Base-by-base conservation (phyloP, 2,329 filamentous ascomycete species). In the Venturia pyrina region DNA sequence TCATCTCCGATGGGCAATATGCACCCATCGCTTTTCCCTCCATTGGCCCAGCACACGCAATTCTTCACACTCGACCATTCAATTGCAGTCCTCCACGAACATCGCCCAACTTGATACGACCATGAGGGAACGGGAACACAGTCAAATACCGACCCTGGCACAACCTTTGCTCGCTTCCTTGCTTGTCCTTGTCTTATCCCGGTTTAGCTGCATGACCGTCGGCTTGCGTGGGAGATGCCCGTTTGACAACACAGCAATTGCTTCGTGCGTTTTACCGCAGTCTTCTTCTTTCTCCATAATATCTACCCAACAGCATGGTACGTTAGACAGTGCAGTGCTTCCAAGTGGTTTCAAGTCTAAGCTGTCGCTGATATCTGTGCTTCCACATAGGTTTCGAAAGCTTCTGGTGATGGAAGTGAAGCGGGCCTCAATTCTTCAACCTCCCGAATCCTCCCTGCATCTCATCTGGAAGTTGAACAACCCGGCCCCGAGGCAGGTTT, bases 161-260 rank as follows among this genome's bases (percentile, higher is more conserved):
- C 53, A 37, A 37, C 53, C 10, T 59, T 57, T 57, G 11, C 19
- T 40, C 32, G 53, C 53, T 59, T 37, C 50, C 53, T 37, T 59
- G 53, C 53, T 59, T 59, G 17, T 32, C 53, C 53, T 59, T 59
- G 17, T 32, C 53, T 40, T 32, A 59, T 59, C 53, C 53, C 53
- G 28, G 53, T 15, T 37, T 59, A 59, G 53, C 53, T 59, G 53
- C 53, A 59, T 59, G n/a, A 19, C 32, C 28, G 53, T 21, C 32
- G 53, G 53, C 53, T 59, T 34, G 53, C 28, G 28, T 59, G 53
- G 53, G 53, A 59, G 11, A 37, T 56, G 50, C 53, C 32, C 53
- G 53, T 17, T 59, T 59, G 53, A 59, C 53, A 59, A n/a, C 53
- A 59, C 53, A 59, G 53, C 53, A 59, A 37, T 59, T 37, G 53